These are phyloP conservation scores for Calonectria fujianensis DNA, from an alignment of 2,329 filamentous ascomycete species.

Conservation along the genomic window DNA sequence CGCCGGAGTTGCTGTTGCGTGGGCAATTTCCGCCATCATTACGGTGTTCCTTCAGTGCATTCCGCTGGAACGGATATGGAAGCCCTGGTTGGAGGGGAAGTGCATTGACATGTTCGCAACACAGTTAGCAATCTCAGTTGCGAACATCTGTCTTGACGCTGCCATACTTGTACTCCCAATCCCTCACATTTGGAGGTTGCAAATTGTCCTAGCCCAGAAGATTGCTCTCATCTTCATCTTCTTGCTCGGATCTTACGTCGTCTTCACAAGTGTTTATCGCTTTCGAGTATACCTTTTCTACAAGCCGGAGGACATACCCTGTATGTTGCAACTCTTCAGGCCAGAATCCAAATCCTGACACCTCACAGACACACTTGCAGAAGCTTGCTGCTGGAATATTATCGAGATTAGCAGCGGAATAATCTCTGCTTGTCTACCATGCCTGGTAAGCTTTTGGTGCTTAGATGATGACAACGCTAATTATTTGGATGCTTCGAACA, in stretches of 20 bases:
- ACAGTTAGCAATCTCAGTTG: neutral
- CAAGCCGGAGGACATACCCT: neutral
- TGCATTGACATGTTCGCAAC: neutral
- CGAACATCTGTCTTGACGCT: neutral
- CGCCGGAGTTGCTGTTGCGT: neutral
- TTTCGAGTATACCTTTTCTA: neutral
- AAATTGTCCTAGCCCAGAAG: neutral
- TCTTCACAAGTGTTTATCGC: neutral
- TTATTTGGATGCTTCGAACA: neutral
- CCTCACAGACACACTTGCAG: neutral
- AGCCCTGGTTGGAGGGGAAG: neutral
- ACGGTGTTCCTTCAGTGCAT: neutral
- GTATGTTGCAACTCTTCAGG: neutral
- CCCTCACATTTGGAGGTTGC: neutral
- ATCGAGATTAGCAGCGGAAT: constrained; percentile 10
- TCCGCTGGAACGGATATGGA: neutral
- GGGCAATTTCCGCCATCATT: neutral
- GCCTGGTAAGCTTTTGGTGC: neutral
- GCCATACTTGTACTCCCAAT: neutral
- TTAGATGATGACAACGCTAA: too few relatives aligned
- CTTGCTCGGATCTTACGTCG: neutral
- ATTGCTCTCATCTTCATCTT: neutral
- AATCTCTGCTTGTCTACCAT: neutral
- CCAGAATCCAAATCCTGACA: neutral
- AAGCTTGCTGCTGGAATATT: neutral